Evolutionary conservation across 2,329 filamentous ascomycete genomes (phyloP).

Genomic region (Fusarium sp.): DNA sequence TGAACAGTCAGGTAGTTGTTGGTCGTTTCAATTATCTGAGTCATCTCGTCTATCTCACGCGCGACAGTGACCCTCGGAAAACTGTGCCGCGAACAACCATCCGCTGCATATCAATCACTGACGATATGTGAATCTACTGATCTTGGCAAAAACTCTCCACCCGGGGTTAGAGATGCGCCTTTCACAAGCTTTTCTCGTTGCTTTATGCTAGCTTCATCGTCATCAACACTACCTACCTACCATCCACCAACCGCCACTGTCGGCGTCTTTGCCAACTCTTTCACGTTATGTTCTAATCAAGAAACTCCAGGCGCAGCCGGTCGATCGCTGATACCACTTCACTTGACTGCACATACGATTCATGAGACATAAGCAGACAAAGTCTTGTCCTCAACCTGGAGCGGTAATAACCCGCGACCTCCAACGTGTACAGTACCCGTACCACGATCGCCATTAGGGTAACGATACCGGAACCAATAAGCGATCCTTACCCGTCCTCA

Average conservation of each 20-base stretch:
- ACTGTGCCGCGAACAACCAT: slow-evolving; percentile 36
- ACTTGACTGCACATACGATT: slow-evolving; percentile 5
- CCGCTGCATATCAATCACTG: slow-evolving; percentile 36
- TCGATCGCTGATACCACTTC: slow-evolving; percentile 5
- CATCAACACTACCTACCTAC: slow-evolving; percentile 4
- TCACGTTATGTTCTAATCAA: slow-evolving; percentile 3
- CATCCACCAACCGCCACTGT: slow-evolving; percentile 4
- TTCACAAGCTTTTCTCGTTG: slow-evolving; percentile 18
- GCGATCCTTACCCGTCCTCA: slow-evolving; percentile 16
- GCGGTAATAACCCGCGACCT: slow-evolving; percentile 5
- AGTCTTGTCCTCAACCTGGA: background rate
- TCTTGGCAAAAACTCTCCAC: slow-evolving; percentile 23
- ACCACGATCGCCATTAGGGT: slow-evolving; percentile 34
- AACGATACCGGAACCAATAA: slow-evolving; percentile 33
- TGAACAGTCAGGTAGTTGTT: background rate
- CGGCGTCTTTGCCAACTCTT: slow-evolving; percentile 2
- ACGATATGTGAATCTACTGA: slow-evolving; percentile 3
- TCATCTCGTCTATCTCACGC: slow-evolving; percentile 43
- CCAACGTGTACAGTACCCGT: slow-evolving; percentile 35
- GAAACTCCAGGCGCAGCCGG: slow-evolving; percentile 18
- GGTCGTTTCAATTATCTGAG: slow-evolving; percentile 35
- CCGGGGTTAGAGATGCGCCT: background rate
- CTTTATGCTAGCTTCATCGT: slow-evolving; percentile 3
- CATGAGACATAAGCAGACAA: background rate
- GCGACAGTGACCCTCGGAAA: slow-evolving; percentile 25